phyloP scores from a whole-genome alignment of 106 monocot species.

The Ottelia alismoides region DNA sequence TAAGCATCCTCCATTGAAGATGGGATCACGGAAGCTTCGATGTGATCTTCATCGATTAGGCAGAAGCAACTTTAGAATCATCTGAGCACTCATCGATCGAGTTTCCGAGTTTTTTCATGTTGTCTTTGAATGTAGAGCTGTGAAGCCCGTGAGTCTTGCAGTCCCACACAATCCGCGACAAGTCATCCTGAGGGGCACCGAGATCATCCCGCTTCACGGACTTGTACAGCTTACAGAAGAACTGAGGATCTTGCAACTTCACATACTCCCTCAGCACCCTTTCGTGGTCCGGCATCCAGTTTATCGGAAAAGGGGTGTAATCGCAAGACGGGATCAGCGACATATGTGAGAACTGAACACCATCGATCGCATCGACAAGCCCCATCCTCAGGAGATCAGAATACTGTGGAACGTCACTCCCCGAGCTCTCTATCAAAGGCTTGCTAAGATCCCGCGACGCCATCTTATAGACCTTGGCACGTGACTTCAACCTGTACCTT shows the following conservation, averaged over 20 bases:
- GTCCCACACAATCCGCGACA: constrained; percentile 93
- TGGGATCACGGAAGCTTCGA: too few relatives aligned
- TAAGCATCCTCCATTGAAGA: too few relatives aligned
- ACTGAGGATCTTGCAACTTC: constrained; percentile 44
- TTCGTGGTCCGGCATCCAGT: constrained; percentile 91
- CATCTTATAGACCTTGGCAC: constrained; percentile 96
- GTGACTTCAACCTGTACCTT: constrained; percentile 86
- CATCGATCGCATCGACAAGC: constrained; percentile 79
- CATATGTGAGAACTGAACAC: constrained; percentile 81
- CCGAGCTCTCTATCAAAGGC: constrained; percentile 91
- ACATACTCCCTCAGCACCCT: constrained; percentile 64
- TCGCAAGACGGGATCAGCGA: constrained; percentile 83
- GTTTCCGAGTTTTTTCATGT: too few relatives aligned
- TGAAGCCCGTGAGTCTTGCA: too few relatives aligned
- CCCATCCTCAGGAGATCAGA: constrained; percentile 90
- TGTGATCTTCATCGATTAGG: constrained; percentile 46
- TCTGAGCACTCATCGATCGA: constrained; percentile 32
- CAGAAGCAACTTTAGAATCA: constrained; percentile 19
- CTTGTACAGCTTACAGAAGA: constrained; percentile 40
- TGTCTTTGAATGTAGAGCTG: too few relatives aligned
- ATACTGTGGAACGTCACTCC: constrained; percentile 82
- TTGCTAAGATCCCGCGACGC: constrained; percentile 84
- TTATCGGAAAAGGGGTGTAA: constrained; percentile 76
- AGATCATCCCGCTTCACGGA: constrained; percentile 60
- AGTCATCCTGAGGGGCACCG: constrained; percentile 76